Base-by-base conservation (phyloP, 139 green algal genomes). In the Chlamydomonas sp. region DNA sequence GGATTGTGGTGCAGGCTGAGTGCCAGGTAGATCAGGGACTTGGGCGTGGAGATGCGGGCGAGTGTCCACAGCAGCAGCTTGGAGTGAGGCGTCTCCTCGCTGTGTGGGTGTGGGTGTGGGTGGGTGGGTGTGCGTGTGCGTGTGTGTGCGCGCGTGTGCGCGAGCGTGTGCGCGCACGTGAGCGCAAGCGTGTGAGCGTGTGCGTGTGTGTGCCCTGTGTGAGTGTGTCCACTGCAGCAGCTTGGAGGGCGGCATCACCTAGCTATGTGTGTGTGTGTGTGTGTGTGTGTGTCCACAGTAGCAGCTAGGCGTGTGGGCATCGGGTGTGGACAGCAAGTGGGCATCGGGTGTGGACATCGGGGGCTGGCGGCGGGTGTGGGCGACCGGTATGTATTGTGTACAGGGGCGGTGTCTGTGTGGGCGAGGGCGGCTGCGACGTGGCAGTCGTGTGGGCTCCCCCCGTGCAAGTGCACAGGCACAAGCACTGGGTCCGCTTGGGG, bases 1-100 rank as follows among this genome's bases (percentile, higher is more conserved):
- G 80, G 74, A 36, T 87, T 84, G 65, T 87, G 81, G 54, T 87
- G 81, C 35, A 84, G 59, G 31, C 54, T 75, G 1, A 87, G 70
- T 26, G 81, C 73, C 10, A 87, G 64, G 57, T 68, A 79, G 1
- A 84, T 74, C 26, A 65, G 8, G 8, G 60, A 80, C 48, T 64
- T 30, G 3, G 62, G 72, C 0, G 65, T 71, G 1, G 66, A 39
- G 39, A 87, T 59, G 24, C 64, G 67, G 34, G 63, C 39, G 63
- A 87, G 69, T 5, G 81, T 79, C 66, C 59, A 69, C 38, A 87
- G 58, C 58, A 87, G 70, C 50, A 83, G 73, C 58, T 65, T 63
- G 2, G 58, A 74, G 62, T 87, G 81, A n/a, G 81, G 81, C n/a
- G 81, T 86, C 3, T 67, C 60, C 37, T 69, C 38, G 26, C 36